Percentiles rank a stretch among this genome's conserved stretches.
These are phyloP conservation scores for Stereum hirsutum DNA, from an alignment of 1,284 basidiomycete genomes.

Conservation along the genomic window DNA sequence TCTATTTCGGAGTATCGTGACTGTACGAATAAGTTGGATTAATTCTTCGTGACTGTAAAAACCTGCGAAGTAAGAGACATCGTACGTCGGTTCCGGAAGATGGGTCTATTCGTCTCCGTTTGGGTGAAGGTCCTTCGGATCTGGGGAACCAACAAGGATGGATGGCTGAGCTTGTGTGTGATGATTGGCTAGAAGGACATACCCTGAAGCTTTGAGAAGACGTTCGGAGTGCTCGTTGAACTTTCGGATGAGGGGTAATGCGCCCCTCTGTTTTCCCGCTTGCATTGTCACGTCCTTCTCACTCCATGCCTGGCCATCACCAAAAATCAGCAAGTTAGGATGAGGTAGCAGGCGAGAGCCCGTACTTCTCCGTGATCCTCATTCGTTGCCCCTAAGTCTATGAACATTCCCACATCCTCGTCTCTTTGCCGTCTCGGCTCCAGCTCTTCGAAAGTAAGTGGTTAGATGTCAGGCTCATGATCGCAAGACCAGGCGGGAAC, in stretches of 20 bases:
- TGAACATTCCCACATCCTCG: constrained; percentile 67
- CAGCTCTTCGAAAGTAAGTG: constrained; percentile 40
- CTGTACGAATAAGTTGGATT: too few species aligned
- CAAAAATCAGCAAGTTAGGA: constrained; percentile 1
- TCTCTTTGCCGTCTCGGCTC: constrained; percentile 69
- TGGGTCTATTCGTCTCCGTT: constrained; percentile 46
- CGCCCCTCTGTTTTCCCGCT: constrained; percentile 80
- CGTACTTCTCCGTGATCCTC: constrained; percentile 86
- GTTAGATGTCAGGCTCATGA: not conserved
- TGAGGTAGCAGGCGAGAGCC: constrained; percentile 5
- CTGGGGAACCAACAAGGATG: constrained; percentile 23
- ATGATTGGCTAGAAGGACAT: constrained; percentile 17
- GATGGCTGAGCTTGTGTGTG: constrained; percentile 1
- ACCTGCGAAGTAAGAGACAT: too few species aligned
- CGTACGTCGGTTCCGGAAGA: constrained; percentile 23
- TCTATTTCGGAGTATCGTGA: constrained; percentile 80
- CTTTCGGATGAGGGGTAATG: constrained; percentile 88
- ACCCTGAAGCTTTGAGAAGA: constrained; percentile 72
- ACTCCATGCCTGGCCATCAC: constrained; percentile 61
- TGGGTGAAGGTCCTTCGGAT: constrained; percentile 45
- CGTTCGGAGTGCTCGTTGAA: constrained; percentile 97
- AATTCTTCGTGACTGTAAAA: too few species aligned
- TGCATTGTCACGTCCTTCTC: constrained; percentile 93
- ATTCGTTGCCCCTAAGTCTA: constrained; percentile 82
- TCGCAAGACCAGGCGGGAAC: constrained; percentile 15